phyloP scores from a whole-genome alignment of 225 moss, liverwort and hornwort species.

The Asterella californica region DNA sequence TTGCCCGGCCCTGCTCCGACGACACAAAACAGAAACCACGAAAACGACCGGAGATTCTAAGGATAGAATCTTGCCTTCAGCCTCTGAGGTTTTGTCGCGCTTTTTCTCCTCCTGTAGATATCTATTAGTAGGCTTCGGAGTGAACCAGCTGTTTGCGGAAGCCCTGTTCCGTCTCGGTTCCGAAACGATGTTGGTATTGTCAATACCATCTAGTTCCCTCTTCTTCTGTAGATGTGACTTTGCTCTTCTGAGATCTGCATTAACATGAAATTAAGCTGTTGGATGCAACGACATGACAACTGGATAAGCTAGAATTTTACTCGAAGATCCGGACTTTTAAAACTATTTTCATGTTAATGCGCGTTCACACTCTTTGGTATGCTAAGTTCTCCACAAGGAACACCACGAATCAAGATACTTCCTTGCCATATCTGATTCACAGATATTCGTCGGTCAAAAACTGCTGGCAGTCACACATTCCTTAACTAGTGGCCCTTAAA shows the following conservation, averaged over 20 bases:
- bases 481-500: too few relatives aligned
- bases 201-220: slow-evolving; percentile 93
- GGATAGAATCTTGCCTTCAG: slow-evolving; percentile 20
- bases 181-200: slow-evolving; percentile 79
- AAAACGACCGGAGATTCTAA: neutral
- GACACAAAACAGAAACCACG: neutral
- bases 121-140: slow-evolving; percentile 35
- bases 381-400: too few relatives aligned
- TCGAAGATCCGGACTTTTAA: too few relatives aligned
- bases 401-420: too few relatives aligned
- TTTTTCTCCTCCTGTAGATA: slow-evolving; percentile 16
- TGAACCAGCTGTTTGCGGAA: slow-evolving; percentile 51
- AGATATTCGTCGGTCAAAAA: too few relatives aligned
- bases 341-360: too few relatives aligned
- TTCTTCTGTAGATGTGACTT: slow-evolving; percentile 60
- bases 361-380: too few relatives aligned
- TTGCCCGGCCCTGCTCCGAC: neutral
- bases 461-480: too few relatives aligned
- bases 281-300: too few relatives aligned
- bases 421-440: too few relatives aligned
- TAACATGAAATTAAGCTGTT: too few relatives aligned
- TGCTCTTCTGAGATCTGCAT: slow-evolving; percentile 72
- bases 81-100: slow-evolving; percentile 8
- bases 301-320: too few relatives aligned
- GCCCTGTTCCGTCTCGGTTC: slow-evolving; percentile 78